A percentile compares a stretch with the other conserved stretches of the same genome.
Conservation (phyloP, 192 early-diverging fungal species). For the Rhizophlyctis rosea region DNA sequence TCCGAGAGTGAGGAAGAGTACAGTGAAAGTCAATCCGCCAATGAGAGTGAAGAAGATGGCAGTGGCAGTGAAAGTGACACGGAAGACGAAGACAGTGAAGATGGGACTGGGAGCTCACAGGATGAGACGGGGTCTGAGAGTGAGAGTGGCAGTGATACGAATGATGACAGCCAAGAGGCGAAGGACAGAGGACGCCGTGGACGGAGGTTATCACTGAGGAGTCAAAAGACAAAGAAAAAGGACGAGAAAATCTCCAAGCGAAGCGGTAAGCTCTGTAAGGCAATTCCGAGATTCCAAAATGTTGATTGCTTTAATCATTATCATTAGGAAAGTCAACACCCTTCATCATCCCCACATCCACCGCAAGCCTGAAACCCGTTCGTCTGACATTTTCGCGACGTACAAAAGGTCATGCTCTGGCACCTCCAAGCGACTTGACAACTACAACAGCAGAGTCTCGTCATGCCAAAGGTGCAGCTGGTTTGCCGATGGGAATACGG, state of each 20-base stretch:
- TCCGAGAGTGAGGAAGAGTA: conserved; percentile 10
- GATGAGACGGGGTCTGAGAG: not conserved
- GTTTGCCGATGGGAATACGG: conserved; percentile 21
- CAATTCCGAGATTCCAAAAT: too few relatives aligned
- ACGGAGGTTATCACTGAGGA: too few relatives aligned
- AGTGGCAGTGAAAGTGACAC: not conserved
- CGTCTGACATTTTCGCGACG: too few relatives aligned
- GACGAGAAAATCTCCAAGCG: too few relatives aligned
- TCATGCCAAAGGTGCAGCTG: conserved; percentile 15
- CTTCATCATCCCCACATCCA: not conserved
- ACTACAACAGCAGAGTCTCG: conserved; percentile 6
- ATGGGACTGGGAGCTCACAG: not conserved
- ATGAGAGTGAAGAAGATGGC: too few relatives aligned
- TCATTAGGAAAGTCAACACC: not conserved
- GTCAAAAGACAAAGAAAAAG: too few relatives aligned
- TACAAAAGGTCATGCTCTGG: too few relatives aligned
- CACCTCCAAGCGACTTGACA: too few relatives aligned
- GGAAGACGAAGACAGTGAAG: not conserved
- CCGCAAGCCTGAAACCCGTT: not conserved
- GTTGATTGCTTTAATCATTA: too few relatives aligned
- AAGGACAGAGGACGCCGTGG: too few relatives aligned
- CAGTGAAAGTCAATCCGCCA: not conserved
- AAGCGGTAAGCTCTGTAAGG: too few relatives aligned
- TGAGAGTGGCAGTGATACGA: not conserved
- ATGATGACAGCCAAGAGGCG: conserved; percentile 3